Conservation (phyloP, 306 rosid genomes). For the Begonia fuchsioides region DNA sequence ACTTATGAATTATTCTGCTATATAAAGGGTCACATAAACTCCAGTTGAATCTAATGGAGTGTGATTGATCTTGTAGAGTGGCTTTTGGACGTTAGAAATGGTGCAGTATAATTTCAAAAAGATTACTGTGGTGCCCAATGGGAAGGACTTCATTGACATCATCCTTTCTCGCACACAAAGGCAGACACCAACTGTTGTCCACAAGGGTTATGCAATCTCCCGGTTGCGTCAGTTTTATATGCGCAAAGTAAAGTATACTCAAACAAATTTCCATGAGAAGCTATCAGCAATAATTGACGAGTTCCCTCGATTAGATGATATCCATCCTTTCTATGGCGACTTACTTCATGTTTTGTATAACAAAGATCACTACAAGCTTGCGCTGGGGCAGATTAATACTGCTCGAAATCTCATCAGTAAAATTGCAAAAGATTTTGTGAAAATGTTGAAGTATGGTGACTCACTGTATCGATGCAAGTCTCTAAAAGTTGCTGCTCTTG, state of each 20-base stretch:
- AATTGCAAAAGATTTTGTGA: slow-evolving; percentile 72
- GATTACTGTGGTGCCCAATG: slow-evolving; percentile 84
- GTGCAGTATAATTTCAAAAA: slow-evolving; percentile 81
- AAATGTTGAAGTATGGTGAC: slow-evolving; percentile 71
- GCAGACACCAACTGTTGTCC: slow-evolving; percentile 80
- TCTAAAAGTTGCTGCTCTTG: slow-evolving; percentile 82
- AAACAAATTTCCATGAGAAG: slow-evolving; percentile 57
- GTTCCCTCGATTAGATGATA: slow-evolving; percentile 66
- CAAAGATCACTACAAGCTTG: slow-evolving; percentile 93
- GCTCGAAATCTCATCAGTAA: slow-evolving; percentile 73
- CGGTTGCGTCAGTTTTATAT: slow-evolving; percentile 73
- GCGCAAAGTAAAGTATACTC: slow-evolving; percentile 86
- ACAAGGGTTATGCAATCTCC: slow-evolving; percentile 69
- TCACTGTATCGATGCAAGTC: slow-evolving; percentile 68
- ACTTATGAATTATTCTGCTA: no score
- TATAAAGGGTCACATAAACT: no score
- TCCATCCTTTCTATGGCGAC: slow-evolving; percentile 77
- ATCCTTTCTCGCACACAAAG: slow-evolving; percentile 80
- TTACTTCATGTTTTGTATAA: slow-evolving; percentile 80
- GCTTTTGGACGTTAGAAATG: slow-evolving; percentile 21
- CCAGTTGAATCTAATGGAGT: no score
- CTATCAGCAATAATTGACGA: slow-evolving; percentile 67
- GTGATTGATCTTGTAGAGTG: no score
- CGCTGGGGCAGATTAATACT: slow-evolving; percentile 77
- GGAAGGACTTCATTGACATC: slow-evolving; percentile 67